Evolutionary conservation across 441 rosid genomes (phyloP).

Genomic region (Mallotus repandus): DNA sequence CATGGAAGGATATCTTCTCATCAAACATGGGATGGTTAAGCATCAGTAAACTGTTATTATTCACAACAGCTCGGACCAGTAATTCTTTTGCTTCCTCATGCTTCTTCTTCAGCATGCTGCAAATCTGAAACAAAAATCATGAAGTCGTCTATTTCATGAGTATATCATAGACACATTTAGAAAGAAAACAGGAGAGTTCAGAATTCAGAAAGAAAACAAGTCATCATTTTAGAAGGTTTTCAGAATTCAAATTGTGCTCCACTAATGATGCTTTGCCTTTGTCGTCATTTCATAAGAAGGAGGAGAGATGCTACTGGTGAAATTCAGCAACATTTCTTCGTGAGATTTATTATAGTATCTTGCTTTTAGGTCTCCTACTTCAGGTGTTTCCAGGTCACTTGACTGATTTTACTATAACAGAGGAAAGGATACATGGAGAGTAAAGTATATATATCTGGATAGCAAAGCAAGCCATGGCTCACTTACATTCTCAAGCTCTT

Average conservation of each 20-base stretch:
- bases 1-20: slow-evolving; percentile 79
- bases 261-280: background rate
- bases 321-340: background rate
- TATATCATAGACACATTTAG: background rate
- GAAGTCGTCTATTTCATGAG: background rate
- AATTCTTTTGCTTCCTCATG: slow-evolving; percentile 83
- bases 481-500: slow-evolving; percentile 81
- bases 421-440: background rate
- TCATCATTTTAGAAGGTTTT: background rate
- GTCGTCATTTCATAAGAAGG: background rate
- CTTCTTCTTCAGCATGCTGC: slow-evolving; percentile 80
- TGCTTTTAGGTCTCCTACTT: background rate
- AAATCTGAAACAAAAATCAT: slow-evolving; percentile 51
- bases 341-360: background rate
- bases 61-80: slow-evolving; percentile 76
- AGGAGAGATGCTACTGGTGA: background rate
- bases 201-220: too few relatives aligned
- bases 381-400: background rate
- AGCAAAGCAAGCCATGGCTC: slow-evolving; percentile 5
- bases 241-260: background rate
- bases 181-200: background rate
- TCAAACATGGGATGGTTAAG: slow-evolving; percentile 80
- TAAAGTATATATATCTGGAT: background rate
- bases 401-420: background rate
- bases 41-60: slow-evolving; percentile 74